Conservation (phyloP, 1,139 yeast genomes). For the Candida albicans region DNA sequence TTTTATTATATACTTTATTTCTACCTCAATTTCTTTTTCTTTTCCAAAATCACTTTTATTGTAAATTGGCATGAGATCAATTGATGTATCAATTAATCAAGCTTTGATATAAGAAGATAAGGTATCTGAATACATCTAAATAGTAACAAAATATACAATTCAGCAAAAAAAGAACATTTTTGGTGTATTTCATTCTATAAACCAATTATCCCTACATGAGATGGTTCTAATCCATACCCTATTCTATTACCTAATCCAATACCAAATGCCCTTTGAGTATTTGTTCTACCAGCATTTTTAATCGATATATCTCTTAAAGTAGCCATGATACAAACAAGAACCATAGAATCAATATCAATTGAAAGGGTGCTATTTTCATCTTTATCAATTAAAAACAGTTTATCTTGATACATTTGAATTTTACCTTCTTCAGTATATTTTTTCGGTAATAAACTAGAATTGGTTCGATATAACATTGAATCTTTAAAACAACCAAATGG, state of each 20-base stretch:
- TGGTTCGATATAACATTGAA: constrained; percentile 21
- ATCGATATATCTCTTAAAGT: constrained; percentile 36
- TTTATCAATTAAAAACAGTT: constrained; percentile 1
- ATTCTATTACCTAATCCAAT: background rate
- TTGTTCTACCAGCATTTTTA: constrained; percentile 21
- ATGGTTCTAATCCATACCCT: background rate
- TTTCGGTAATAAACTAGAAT: constrained; percentile 28
- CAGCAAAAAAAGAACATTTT: no score
- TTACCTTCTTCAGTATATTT: constrained; percentile 37
- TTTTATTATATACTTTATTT: no score
- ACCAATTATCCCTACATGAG: background rate
- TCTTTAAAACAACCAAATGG: constrained; percentile 44
- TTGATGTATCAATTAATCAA: no score
- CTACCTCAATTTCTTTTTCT: no score
- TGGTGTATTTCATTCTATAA: background rate
- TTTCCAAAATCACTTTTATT: no score
- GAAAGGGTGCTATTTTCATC: constrained; percentile 32
- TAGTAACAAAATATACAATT: no score
- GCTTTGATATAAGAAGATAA: no score
- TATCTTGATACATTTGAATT: constrained; percentile 38
- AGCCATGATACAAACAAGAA: constrained; percentile 30
- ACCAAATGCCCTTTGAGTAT: constrained; percentile 5
- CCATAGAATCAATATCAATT: constrained; percentile 33
- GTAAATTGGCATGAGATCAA: no score
- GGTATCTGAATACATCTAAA: no score